These are phyloP conservation scores for Penicillium paxilli DNA, from an alignment of 495 filamentous ascomycete species.

Conservation along the genomic window DNA sequence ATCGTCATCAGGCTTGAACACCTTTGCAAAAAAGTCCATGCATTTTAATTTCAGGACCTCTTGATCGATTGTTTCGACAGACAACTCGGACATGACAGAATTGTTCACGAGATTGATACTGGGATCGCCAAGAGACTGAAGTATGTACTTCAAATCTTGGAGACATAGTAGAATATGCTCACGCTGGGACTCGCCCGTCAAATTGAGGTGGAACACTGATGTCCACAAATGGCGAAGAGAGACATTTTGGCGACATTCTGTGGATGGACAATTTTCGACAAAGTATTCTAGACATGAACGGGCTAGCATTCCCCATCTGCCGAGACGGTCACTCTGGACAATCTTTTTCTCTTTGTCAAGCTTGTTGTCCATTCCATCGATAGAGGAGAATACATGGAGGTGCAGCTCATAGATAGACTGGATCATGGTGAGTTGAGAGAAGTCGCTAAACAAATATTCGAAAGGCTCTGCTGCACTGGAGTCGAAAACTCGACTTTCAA, in stretches of 20 bases:
- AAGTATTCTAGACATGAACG: slow-evolving; percentile 57
- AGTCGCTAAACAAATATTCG: slow-evolving; percentile 27
- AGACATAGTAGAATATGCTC: slow-evolving; percentile 82
- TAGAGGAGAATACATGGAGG: slow-evolving; percentile 76
- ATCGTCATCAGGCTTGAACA: slow-evolving; percentile 66
- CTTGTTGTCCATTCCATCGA: slow-evolving; percentile 72
- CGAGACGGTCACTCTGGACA: slow-evolving; percentile 66
- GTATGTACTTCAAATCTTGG: slow-evolving; percentile 61
- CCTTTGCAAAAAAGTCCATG: slow-evolving; percentile 89
- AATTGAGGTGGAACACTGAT: slow-evolving; percentile 69
- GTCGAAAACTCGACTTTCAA: slow-evolving; percentile 36
- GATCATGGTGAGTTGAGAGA: slow-evolving; percentile 53
- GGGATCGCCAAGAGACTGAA: slow-evolving; percentile 39
- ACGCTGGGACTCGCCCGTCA: slow-evolving; percentile 64
- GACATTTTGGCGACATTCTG: slow-evolving; percentile 28
- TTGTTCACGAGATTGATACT: slow-evolving; percentile 79
- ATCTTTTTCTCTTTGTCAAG: slow-evolving; percentile 58
- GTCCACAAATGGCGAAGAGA: slow-evolving; percentile 79
- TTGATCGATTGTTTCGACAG: slow-evolving; percentile 73
- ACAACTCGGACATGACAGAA: slow-evolving; percentile 85
- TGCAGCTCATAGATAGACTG: slow-evolving; percentile 87
- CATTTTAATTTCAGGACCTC: slow-evolving; percentile 91
- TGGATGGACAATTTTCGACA: slow-evolving; percentile 37
- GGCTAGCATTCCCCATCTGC: slow-evolving; percentile 73
- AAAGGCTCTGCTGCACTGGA: slow-evolving; percentile 15